Evolutionary conservation across 2,329 filamentous ascomycete genomes (phyloP).

Genomic region (Fusarium pseudoanthophilum): DNA sequence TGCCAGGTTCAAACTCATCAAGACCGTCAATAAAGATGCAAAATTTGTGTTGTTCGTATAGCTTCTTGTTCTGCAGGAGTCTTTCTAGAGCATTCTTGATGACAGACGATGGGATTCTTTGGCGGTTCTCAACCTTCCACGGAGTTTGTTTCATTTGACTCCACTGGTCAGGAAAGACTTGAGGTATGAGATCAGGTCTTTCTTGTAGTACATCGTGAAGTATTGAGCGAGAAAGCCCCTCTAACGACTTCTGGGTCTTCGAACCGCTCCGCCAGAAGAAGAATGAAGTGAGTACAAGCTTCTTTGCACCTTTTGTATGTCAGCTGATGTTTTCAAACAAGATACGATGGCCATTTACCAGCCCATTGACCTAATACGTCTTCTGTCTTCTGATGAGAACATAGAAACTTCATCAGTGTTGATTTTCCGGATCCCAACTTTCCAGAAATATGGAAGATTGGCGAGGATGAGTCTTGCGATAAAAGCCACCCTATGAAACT

Average conservation of each 20-base stretch:
- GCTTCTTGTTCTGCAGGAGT: rapidly evolving
- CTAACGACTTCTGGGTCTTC: background rate
- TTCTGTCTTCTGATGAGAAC: background rate
- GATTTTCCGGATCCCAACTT: background rate
- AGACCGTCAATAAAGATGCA: background rate
- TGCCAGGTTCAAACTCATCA: background rate
- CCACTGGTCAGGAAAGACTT: background rate
- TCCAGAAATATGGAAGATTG: background rate
- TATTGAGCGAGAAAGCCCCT: rapidly evolving
- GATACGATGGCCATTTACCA: background rate
- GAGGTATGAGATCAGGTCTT: background rate
- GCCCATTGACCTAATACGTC: background rate
- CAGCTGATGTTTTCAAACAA: background rate
- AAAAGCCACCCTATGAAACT: background rate
- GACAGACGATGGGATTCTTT: rapidly evolving
- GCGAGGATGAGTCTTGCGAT: rapidly evolving
- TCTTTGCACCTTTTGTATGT: background rate
- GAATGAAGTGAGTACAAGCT: rapidly evolving
- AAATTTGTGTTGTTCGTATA: rapidly evolving
- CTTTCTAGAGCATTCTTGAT: rapidly evolving
- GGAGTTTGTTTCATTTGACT: rapidly evolving
- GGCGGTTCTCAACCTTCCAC: rapidly evolving
- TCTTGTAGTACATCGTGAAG: rapidly evolving
- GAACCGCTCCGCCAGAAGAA: background rate
- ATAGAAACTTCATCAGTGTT: background rate